Base-by-base conservation (phyloP, 805 yeast genomes). In the Candida ascalaphidarum region DNA sequence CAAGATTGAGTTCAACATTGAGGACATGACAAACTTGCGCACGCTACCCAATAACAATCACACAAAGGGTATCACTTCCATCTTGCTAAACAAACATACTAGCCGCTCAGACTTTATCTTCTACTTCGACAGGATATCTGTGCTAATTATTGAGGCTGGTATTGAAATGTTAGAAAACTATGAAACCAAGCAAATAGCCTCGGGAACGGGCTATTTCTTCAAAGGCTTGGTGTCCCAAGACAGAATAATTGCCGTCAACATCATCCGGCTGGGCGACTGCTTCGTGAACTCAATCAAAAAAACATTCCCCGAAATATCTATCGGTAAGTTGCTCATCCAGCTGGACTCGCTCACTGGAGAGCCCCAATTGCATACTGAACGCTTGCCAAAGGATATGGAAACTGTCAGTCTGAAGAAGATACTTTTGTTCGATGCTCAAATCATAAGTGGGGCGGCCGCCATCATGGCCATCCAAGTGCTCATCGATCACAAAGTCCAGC, bases 381-480 rank as follows among this genome's bases (percentile, higher is more conserved):
- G 74, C 14, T 54, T 89, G 21, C 96, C 96, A 0, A 48, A 53
- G 1, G 34, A 39, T 17, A 43, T 44, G 7, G 41, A 61, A 11
- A 35, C 29, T 4, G 33, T 32, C 1, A 22, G 27, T 1, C 35
- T 45, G 22, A 50, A 58, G 20, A 72, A 69, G 35, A 74, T 84
- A 1, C 54, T 89, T 7, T 54, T 89, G 27, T 72, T 84, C 45
- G 96, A 89, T 47, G 84, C 95, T 0, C 96, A 89, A 49, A 65
- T 85, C 27, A 78, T 84, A 18, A 77, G 94, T 17, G 98, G 97
- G 2, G 94, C 96, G 0, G 95, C 95, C 1, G 78, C 88, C 2
- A 81, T 85, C 23, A 92, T 89, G 97, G 95, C 96, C 0, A 73
- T 84, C 25, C 92, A 85, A 43, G 86, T 89, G 3, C 58, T 89